A percentile compares a stretch with the other conserved stretches of the same genome.
Conservation (phyloP, 1,139 yeast species). For the Pneumocystis canis region DNA sequence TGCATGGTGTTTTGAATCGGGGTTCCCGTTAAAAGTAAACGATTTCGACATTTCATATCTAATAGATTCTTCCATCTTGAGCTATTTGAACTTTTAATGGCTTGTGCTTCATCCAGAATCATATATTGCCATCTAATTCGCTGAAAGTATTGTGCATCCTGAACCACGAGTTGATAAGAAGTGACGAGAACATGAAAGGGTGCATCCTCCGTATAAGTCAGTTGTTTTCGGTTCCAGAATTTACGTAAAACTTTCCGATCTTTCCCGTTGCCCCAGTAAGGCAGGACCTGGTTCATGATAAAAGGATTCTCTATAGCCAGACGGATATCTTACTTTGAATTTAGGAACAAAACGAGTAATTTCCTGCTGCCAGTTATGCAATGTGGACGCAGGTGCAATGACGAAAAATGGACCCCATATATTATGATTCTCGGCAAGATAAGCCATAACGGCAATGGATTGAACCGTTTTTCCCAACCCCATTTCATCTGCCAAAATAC, state of each 20-base stretch:
- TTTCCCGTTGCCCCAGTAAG: conserved; percentile 95
- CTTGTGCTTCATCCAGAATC: conserved; percentile 98
- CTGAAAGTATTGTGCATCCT: conserved; percentile 88
- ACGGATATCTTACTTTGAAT: conserved; percentile 36
- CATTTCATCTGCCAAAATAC: conserved; percentile 97
- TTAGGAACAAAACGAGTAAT: conserved; percentile 85
- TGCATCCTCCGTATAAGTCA: conserved; percentile 72
- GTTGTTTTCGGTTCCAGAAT: conserved; percentile 92
- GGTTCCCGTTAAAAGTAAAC: conserved; percentile 87
- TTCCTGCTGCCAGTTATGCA: conserved; percentile 98
- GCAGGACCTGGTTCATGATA: conserved; percentile 38
- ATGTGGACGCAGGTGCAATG: conserved; percentile 93
- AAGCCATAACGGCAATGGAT: conserved; percentile 86
- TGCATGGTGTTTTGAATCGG: conserved; percentile 98
- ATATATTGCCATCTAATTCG: conserved; percentile 97
- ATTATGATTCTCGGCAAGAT: conserved; percentile 85
- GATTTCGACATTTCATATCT: conserved; percentile 82
- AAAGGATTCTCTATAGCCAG: background rate
- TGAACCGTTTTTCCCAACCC: conserved; percentile 97
- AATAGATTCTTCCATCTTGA: conserved; percentile 89
- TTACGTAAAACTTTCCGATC: conserved; percentile 87
- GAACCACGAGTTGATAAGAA: conserved; percentile 87
- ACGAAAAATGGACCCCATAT: conserved; percentile 98
- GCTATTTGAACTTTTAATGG: conserved; percentile 85
- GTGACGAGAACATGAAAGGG: conserved; percentile 95